Base-by-base conservation (phyloP, 2,329 filamentous ascomycete genomes). In the Dothiorella sarmentorum region DNA sequence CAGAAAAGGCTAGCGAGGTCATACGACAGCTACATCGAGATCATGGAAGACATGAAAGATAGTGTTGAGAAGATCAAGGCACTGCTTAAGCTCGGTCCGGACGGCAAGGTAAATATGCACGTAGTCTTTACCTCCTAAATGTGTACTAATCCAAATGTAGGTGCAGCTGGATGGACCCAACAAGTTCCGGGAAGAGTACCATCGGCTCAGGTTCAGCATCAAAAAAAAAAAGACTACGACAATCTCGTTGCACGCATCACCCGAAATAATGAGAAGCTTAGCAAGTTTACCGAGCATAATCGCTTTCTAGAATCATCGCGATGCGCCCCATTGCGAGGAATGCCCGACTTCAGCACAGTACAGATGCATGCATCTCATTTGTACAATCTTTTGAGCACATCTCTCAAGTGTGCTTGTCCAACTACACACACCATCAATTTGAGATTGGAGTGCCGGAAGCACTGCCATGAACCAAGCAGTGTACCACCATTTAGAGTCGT, bases 171-270 rank as follows among this genome's bases (percentile, higher is more conserved):
- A 61, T 1, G 60, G 69, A 2, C 45, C 59, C 9, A 59, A 59
- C 13, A 56, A 63, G 1, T 68, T 72, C 59, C 66, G 65, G 26
- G 63, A 68, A 51, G 63, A 67, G 22, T 68, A 67, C 55, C 68
- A 68, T 27, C 60, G 67, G 10, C 61, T 70, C 3, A 64, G 61
- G 11, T 70, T 71, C 53, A 68, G 67, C 26, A 57, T 72, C 0
- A 63, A 61, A 3, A 67, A 65, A 51, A 37, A 61, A 2, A 63
- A n/a, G n/a, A 66, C 15, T 72, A 71, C 33, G 58, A 62, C 17
- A 65, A 68, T 29, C 56, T 71, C 17, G 66, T 72, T 53, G 40
- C 35, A 4, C 60, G 56, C 18, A 43, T 71, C 15, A 59, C 62
- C n/a, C 55, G 61, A 24, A 60, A 65, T 7, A 70, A 69, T 45